Evolutionary conservation across 1,284 basidiomycete species (phyloP).

Genomic region (Athelia psychrophila): DNA sequence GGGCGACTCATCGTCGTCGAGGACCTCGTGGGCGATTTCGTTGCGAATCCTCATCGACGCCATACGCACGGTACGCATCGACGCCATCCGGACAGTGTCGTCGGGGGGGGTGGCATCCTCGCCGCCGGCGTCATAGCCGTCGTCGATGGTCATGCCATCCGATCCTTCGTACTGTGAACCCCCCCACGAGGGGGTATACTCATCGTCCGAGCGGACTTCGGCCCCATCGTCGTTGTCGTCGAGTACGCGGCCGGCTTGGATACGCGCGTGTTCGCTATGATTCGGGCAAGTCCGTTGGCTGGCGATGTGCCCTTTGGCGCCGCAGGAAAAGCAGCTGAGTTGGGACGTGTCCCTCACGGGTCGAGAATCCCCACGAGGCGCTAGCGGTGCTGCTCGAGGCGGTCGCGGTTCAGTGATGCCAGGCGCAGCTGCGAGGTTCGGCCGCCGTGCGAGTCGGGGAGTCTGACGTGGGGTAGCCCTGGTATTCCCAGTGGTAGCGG

Average conservation of each 20-base stretch:
- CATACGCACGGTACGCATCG: not conserved
- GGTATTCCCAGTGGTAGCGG: not conserved
- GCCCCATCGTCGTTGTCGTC: not conserved
- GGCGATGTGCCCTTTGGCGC: not conserved
- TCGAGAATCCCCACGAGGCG: not conserved
- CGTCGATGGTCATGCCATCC: not conserved
- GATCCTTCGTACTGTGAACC: constrained; percentile 9
- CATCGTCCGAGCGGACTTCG: not conserved
- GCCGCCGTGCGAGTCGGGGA: too few species aligned
- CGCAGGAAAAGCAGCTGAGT: not conserved
- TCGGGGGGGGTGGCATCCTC: too few species aligned
- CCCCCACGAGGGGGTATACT: constrained; percentile 4
- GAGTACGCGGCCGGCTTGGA: not conserved
- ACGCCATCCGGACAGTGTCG: too few species aligned
- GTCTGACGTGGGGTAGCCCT: not conserved
- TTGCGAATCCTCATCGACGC: not conserved
- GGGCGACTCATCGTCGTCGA: too few species aligned
- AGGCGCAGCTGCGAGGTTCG: too few species aligned
- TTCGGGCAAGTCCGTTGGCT: not conserved
- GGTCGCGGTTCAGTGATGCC: too few species aligned
- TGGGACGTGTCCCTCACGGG: not conserved
- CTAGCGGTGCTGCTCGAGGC: too few species aligned
- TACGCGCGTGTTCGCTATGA: not conserved
- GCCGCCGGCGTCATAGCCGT: not conserved
- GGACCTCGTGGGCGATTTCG: not conserved